Evolutionary conservation across 257 asterid species (phyloP), one percentile per base, ranked within the genome.

Genomic region (Lithospermum erythrorhizon): DNA sequence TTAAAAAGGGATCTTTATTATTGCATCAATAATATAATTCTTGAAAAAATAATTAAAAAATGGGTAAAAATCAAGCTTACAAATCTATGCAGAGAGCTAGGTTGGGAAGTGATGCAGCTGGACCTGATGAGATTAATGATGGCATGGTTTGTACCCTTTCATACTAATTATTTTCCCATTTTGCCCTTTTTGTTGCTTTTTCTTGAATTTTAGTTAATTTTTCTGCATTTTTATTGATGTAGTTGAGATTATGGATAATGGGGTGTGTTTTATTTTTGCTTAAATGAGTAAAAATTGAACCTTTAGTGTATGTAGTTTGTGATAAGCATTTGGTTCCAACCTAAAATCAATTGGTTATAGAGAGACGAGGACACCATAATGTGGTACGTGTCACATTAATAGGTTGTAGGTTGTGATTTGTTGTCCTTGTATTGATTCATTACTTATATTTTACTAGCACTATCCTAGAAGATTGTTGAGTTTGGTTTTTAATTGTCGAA

Each of bases 41-140:
- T 35, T 52, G 2, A 53, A 20, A 9, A 53, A 32, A 32, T 20
- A 47, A n/a, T n/a, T 10, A 41, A n/a, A 65, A 37, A 69, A 88
- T 88, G 95, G 95, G 96, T 76, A 85, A 88, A 58, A 88, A 88
- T 77, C 96, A 88, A 79, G 87, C 88, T 35, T 85, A 88, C 86
- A 88, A 85, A 73, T 87, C 96, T 76, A 88, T 85, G 95, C 96
- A 88, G 82, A 83, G 87, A 77, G 65, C 94, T 30, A 83, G 86
- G 79, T 59, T 82, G 27, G 96, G 94, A 32, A 81, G 94, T 22
- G 75, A 87, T 79, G 71, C 90, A 49, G 94, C 71, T 59, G 93
- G 67, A 4, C 94, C 90, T 10, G 94, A 88, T 1, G 96, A 86
- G 72, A 79, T 75, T 79, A 87, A 88, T 62, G 96, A 88, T 63